Evolutionary conservation across 306 rosid species (phyloP).

Genomic region (Prunus persica): Prunus_persica_NCBIv2 NC_034009.1:40743001-40743500

Average conservation of each 20-base stretch:
- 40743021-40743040: slow-evolving; percentile 41
- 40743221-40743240: not conserved
- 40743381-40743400: not conserved
- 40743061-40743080: not conserved
- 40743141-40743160: slow-evolving; percentile 5
- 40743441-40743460: slow-evolving; percentile 15
- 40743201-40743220: not conserved
- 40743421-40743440: slow-evolving; percentile 1
- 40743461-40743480: not conserved
- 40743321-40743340: slow-evolving; percentile 32
- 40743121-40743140: slow-evolving; percentile 9
- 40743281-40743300: slow-evolving; percentile 15
- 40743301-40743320: not conserved
- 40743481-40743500: not conserved
- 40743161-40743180: not conserved
- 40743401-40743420: not conserved
- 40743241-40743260: not conserved
- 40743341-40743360: slow-evolving; percentile 13
- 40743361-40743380: slow-evolving; percentile 22
- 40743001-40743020: slow-evolving; percentile 47
- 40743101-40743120: not conserved
- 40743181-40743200: slow-evolving; percentile 34
- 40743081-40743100: slow-evolving; percentile 10
- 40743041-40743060: slow-evolving; percentile 18
- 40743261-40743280: not conserved